Percentiles rank a stretch among this genome's conserved stretches.
Evolutionary conservation across 2,329 filamentous ascomycete genomes (phyloP).

Genomic region (Aspergillus hiratsukae): DNA sequence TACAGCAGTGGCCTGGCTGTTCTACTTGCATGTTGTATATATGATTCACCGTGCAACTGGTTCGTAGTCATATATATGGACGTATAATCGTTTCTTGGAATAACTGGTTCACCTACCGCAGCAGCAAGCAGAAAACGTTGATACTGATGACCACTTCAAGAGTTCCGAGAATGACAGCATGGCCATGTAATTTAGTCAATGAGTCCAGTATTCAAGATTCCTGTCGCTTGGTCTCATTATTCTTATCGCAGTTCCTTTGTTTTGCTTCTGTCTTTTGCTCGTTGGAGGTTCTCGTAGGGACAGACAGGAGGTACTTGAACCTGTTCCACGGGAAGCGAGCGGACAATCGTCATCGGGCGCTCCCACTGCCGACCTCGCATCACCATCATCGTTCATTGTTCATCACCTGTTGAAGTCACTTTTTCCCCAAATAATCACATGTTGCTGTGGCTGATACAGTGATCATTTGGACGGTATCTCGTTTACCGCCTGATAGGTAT

Average conservation of each 20-base stretch:
- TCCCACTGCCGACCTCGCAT: background rate
- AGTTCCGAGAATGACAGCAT: background rate
- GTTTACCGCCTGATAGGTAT: background rate
- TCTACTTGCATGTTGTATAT: background rate
- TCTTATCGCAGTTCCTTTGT: background rate
- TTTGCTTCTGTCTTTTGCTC: background rate
- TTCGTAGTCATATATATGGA: background rate
- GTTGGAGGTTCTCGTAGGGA: background rate
- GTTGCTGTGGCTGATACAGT: background rate
- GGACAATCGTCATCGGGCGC: background rate
- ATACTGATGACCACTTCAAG: background rate
- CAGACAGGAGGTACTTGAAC: background rate
- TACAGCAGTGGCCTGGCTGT: background rate
- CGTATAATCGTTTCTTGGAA: background rate
- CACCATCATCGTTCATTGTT: background rate
- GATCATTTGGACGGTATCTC: background rate
- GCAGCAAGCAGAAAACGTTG: background rate
- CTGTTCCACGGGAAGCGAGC: background rate
- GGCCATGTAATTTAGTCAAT: background rate
- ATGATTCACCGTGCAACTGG: background rate
- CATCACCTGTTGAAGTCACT: background rate
- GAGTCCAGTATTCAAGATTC: too few relatives aligned
- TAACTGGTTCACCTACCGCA: background rate
- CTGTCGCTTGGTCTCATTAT: background rate
- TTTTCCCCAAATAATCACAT: background rate